phyloP scores from a whole-genome alignment of 495 filamentous ascomycete species.

The Tuber magnatum region DNA sequence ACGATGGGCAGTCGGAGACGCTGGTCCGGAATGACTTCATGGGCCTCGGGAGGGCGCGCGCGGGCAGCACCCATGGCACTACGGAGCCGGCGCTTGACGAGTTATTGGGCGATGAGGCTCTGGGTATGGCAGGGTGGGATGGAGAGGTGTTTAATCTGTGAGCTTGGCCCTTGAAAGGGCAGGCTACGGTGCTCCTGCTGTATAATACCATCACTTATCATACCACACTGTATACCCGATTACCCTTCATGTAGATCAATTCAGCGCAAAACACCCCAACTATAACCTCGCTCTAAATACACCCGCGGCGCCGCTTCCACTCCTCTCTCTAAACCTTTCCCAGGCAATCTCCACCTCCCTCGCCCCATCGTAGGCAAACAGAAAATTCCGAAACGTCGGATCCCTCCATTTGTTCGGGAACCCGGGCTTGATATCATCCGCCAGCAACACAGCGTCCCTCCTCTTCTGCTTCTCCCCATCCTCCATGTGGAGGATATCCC shows the following conservation, averaged over 20 bases:
- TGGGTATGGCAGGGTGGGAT: neutral
- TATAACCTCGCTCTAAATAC: slow-evolving; percentile 9
- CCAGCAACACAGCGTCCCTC: slow-evolving; percentile 49
- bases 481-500: slow-evolving; percentile 55
- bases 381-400: slow-evolving; percentile 53
- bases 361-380: slow-evolving; percentile 59
- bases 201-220: neutral
- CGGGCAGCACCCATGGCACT: neutral
- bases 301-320: neutral
- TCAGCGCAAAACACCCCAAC: neutral
- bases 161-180: neutral
- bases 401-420: slow-evolving; percentile 60
- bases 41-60: neutral
- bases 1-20: neutral
- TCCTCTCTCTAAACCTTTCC: slow-evolving; percentile 41
- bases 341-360: slow-evolving; percentile 50
- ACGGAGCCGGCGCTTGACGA: neutral
- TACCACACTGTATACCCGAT: neutral
- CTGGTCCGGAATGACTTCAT: neutral
- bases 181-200: neutral
- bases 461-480: slow-evolving; percentile 52
- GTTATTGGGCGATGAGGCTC: neutral
- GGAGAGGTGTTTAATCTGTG: neutral
- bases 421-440: slow-evolving; percentile 44
- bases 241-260: neutral